Conservation (phyloP, 805 yeast species). For the Candida andamanensis region DNA sequence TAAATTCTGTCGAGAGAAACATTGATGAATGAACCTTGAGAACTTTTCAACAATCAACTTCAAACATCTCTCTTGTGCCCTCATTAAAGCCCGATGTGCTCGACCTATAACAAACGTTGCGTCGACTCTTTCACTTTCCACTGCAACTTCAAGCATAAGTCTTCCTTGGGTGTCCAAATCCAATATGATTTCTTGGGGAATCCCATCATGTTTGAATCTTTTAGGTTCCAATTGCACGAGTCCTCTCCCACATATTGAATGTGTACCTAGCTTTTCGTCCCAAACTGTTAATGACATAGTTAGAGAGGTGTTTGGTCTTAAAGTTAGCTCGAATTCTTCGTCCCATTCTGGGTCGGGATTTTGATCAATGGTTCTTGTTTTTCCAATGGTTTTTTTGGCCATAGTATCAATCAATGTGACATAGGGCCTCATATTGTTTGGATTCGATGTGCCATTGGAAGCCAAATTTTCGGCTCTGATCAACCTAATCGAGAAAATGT, state of each 20-base stretch:
- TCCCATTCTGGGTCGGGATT: constrained; percentile 78
- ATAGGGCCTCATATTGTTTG: constrained; percentile 51
- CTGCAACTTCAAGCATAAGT: constrained; percentile 58
- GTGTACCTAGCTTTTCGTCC: constrained; percentile 56
- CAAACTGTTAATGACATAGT: constrained; percentile 61
- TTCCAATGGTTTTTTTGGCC: constrained; percentile 53
- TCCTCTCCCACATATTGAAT: constrained; percentile 64
- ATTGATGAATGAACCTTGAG: constrained; percentile 54
- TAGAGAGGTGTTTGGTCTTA: constrained; percentile 36
- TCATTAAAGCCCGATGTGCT: constrained; percentile 58
- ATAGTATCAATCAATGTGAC: constrained; percentile 58
- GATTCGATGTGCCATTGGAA: constrained; percentile 12
- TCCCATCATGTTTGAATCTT: constrained; percentile 60
- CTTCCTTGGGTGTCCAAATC: constrained; percentile 68
- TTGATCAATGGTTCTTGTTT: constrained; percentile 59
- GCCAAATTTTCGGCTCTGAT: constrained; percentile 57
- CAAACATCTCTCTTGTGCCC: constrained; percentile 63
- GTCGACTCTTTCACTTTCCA: constrained; percentile 77
- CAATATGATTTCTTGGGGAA: constrained; percentile 54
- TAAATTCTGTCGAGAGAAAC: constrained; percentile 54
- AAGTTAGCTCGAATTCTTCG: constrained; percentile 67
- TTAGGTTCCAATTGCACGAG: constrained; percentile 56
- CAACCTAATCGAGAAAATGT: constrained; percentile 59
- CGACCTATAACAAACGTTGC: constrained; percentile 78
- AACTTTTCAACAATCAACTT: constrained; percentile 71